Percentiles rank a stretch among this genome's conserved stretches.
Evolutionary conservation across 2,329 filamentous ascomycete genomes (phyloP).

Genomic region (Fusarium subtropicale): DNA sequence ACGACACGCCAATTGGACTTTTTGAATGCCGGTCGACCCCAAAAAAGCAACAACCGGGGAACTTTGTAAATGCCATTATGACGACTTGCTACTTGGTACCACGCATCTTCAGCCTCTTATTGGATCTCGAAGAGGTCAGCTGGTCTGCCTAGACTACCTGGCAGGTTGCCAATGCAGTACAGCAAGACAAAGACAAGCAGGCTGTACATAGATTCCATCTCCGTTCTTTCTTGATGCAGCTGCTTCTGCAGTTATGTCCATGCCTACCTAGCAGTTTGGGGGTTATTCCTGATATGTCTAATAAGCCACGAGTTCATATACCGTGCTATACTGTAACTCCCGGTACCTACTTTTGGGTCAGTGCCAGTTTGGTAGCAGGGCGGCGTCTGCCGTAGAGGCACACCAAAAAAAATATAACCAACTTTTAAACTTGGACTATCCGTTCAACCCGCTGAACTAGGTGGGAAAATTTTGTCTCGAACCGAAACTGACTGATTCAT

Average conservation of each 20-base stretch:
- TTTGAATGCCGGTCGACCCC: slow-evolving; percentile 25
- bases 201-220: slow-evolving; percentile 5
- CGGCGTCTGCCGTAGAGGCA: slow-evolving; percentile 13
- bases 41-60: slow-evolving; percentile 30
- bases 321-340: neutral
- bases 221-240: neutral
- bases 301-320: slow-evolving; percentile 6
- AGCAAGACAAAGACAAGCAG: slow-evolving; percentile 13
- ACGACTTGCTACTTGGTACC: slow-evolving; percentile 33
- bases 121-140: slow-evolving; percentile 32
- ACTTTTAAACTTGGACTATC: neutral
- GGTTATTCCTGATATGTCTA: neutral
- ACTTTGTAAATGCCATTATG: slow-evolving; percentile 36
- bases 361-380: slow-evolving; percentile 4
- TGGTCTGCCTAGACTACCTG: slow-evolving; percentile 27
- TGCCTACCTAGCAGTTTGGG: neutral
- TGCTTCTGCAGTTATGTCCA: neutral
- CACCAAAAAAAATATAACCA: slow-evolving; percentile 8
- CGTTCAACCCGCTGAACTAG: neutral
- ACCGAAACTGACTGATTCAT: slow-evolving; percentile 30
- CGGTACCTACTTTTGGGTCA: neutral
- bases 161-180: slow-evolving; percentile 32
- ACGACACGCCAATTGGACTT: slow-evolving; percentile 32
- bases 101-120: slow-evolving; percentile 22
- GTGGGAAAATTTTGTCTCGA: neutral